These are phyloP conservation scores for Daedaleopsis sinensis DNA, from an alignment of 768 basidiomycete species.

Conservation along the genomic window DNA sequence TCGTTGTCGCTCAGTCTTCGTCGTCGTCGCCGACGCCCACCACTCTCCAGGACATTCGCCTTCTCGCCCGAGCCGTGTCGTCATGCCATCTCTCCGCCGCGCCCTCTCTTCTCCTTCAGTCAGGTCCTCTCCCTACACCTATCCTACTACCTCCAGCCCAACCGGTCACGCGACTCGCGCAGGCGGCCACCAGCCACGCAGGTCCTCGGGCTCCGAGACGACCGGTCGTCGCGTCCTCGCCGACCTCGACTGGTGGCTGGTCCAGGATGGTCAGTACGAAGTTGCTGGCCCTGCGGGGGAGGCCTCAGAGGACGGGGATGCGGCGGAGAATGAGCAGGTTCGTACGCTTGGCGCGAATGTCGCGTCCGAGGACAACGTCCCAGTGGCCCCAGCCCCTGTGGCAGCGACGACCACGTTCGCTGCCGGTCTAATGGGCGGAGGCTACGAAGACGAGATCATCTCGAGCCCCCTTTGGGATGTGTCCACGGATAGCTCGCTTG, in stretches of 20 bases:
- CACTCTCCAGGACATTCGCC: slow-evolving; percentile 4
- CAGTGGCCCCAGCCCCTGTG: slow-evolving; percentile 1
- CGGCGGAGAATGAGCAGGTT: slow-evolving; percentile 31
- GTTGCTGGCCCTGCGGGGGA: slow-evolving; percentile 37
- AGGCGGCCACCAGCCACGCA: slow-evolving; percentile 43
- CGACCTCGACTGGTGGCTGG: slow-evolving; percentile 89
- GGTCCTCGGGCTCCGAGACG: slow-evolving; percentile 71
- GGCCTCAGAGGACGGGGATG: slow-evolving; percentile 40
- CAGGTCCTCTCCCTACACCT: slow-evolving; percentile 66
- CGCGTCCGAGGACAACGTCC: slow-evolving; percentile 17
- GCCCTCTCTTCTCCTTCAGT: slow-evolving; percentile 70
- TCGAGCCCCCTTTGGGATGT: slow-evolving; percentile 22
- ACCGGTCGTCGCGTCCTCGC: slow-evolving; percentile 71
- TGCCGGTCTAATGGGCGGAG: slow-evolving; percentile 1
- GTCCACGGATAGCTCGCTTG: slow-evolving; percentile 17
- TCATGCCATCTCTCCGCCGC: slow-evolving; percentile 82
- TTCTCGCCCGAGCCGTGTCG: slow-evolving; percentile 45
- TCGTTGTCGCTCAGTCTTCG: slow-evolving; percentile 12
- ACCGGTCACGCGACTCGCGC: slow-evolving; percentile 39
- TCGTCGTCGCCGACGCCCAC: slow-evolving; percentile 6
- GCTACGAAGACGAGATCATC: slow-evolving; percentile 7
- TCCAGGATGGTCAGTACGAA: slow-evolving; percentile 70
- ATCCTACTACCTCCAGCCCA: slow-evolving; percentile 38
- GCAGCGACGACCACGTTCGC: slow-evolving; percentile 7
- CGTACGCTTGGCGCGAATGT: slow-evolving; percentile 20